phyloP scores from a whole-genome alignment of 2,329 filamentous ascomycete species.

The Verticillium tricorpus region DNA sequence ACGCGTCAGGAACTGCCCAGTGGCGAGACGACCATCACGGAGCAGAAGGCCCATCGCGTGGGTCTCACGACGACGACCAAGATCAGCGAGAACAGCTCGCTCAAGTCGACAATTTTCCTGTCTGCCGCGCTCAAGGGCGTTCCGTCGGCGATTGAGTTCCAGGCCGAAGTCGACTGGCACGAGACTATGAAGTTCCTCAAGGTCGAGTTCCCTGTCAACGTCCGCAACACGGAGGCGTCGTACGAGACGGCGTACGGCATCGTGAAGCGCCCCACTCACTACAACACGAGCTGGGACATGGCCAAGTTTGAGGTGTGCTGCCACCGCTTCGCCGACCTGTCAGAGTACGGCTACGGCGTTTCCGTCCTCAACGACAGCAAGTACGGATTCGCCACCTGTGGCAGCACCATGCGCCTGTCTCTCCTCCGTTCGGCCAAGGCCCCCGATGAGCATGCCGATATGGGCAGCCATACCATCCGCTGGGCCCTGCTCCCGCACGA shows the following conservation, averaged over 20 bases:
- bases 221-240: conserved; percentile 84
- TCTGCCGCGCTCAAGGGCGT: conserved; percentile 61
- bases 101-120: conserved; percentile 82
- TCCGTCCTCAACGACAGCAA: conserved; percentile 94
- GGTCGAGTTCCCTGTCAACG: conserved; percentile 93
- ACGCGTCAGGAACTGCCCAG: conserved; percentile 73
- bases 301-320: conserved; percentile 96
- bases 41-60: conserved; percentile 69
- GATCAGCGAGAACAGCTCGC: conserved; percentile 81
- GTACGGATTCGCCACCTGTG: conserved; percentile 89
- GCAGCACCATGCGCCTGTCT: conserved; percentile 84
- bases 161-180: conserved; percentile 90
- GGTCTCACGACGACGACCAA: conserved; percentile 79
- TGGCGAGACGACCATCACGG: conserved; percentile 64
- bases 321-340: conserved; percentile 90
- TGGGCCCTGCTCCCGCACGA: conserved; percentile 88
- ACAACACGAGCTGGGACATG: conserved; percentile 97
- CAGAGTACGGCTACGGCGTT: conserved; percentile 83
- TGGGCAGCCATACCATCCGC: conserved; percentile 81
- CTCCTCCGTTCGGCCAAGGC: conserved; percentile 86
- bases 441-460: conserved; percentile 88
- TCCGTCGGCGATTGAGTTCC: conserved; percentile 70
- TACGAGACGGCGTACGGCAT: conserved; percentile 96
- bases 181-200: conserved; percentile 98
- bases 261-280: conserved; percentile 86